Evolutionary conservation across 441 rosid species (phyloP).

Genomic region (Bruguiera hainesii): DNA sequence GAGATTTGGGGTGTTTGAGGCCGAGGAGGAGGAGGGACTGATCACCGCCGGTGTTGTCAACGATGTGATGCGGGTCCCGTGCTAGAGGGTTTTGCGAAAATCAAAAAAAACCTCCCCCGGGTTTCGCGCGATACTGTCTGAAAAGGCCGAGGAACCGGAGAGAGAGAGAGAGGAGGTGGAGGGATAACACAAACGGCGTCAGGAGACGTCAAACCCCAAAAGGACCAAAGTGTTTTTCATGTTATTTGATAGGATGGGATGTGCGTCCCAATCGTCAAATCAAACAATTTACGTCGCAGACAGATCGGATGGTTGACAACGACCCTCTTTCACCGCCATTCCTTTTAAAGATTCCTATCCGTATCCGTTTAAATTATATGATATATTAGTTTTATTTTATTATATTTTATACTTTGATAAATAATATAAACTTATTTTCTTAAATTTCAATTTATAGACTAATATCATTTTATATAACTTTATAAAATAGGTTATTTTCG

Average conservation of each 20-base stretch:
- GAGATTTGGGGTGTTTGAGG: too few species aligned
- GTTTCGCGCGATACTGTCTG: conserved; percentile 57
- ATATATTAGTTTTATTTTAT: too few species aligned
- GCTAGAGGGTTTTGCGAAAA: background rate
- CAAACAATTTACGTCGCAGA: background rate
- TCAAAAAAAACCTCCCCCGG: conserved; percentile 41
- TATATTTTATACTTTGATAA: too few species aligned
- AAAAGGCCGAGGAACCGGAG: background rate
- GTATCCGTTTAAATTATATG: too few species aligned
- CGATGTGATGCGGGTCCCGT: background rate
- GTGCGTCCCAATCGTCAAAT: background rate
- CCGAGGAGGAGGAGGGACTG: too few species aligned
- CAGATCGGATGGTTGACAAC: background rate
- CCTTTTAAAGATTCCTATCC: too few species aligned
- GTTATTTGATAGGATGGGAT: background rate
- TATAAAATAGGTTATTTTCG: too few species aligned
- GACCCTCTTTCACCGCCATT: too few species aligned
- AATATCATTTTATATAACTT: too few species aligned
- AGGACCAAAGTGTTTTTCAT: background rate
- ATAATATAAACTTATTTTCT: too few species aligned
- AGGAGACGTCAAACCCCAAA: background rate
- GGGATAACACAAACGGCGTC: background rate
- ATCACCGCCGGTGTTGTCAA: too few species aligned
- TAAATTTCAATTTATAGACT: too few species aligned
- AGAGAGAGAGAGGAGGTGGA: background rate